Base-by-base conservation (phyloP, 148 eudicot genomes). In the Chenopodium quinoa region DNA sequence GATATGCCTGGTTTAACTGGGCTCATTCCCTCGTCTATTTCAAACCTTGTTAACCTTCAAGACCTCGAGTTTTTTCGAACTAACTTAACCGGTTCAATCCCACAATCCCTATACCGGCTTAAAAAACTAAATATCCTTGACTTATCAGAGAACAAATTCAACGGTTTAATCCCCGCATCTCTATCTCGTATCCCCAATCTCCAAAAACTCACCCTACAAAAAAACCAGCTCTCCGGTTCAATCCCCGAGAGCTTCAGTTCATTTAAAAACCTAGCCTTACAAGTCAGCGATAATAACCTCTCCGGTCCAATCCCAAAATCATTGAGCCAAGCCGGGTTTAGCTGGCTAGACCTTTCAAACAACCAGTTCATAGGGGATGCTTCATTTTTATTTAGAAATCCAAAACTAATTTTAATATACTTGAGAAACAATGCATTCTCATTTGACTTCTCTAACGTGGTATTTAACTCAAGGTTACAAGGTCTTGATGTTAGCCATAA, bases 401-500 rank as follows among this genome's bases (percentile, higher is more conserved):
- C 81, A 71, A 78, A 75, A 9, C 3, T 82, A 32, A 67, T 84
- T 29, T 46, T 58, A 16, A 54, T 80, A 1, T 81, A 88, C 32
- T 80, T 91, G 1, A 83, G 76, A 22, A 72, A 87, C 84, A 91
- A 91, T 85, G 77, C 25, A 76, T 76, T 91, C 71, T 73, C 73
- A 32, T 92, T 92, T 73, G 81, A 92, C 73, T 60, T 92, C 5
- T 79, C 92, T 2, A 86, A 85, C 1, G 80, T 89, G 75, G 85
- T 83, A 52, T 85, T 88, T 34, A 81, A 84, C 62, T 58, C 80
- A 2, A 80, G 66, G 70, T 83, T 90, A 78, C 37, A 6, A 44
- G 73, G 17, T 9, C 77, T 89, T 81, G 89, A 88, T 65, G 63
- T 93, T 72, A 90, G 85, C 80, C 91, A 90, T 22, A 93, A 91